These are phyloP conservation scores for Candida sp. DNA, from an alignment of 1,139 yeast genomes.

Conservation along the genomic window DNA sequence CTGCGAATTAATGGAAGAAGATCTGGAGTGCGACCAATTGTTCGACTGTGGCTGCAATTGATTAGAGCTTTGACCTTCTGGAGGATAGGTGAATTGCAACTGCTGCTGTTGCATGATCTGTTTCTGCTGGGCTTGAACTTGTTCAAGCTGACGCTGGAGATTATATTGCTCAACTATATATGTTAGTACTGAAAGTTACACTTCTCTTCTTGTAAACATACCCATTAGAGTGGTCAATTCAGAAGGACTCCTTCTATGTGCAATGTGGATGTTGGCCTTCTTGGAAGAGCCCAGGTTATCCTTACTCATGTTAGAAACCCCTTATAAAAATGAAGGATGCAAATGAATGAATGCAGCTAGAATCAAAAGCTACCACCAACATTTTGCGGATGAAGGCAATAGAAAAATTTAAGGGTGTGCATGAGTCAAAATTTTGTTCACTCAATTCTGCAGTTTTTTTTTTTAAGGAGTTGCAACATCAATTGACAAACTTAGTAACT, in stretches of 20 bases:
- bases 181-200: constrained; percentile 15
- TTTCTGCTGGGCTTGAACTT: constrained; percentile 89
- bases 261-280: constrained; percentile 65
- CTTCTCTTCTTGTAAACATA: background rate
- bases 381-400: background rate
- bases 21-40: constrained; percentile 35
- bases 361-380: background rate
- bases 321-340: background rate
- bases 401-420: background rate
- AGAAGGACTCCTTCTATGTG: constrained; percentile 91
- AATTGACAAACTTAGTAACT: too few relatives aligned
- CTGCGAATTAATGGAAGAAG: constrained; percentile 25
- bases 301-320: constrained; percentile 2
- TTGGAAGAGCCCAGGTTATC: constrained; percentile 17
- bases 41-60: constrained; percentile 26
- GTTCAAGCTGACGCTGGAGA: constrained; percentile 87
- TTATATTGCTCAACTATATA: constrained; percentile 76
- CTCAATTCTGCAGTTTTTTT: background rate
- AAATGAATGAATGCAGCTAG: constrained; percentile 1
- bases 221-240: constrained; percentile 92
- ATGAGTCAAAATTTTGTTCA: background rate
- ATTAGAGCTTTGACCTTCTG: constrained; percentile 14
- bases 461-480: background rate
- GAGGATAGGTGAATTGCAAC: constrained; percentile 18
- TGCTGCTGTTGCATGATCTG: constrained; percentile 74